A percentile compares a stretch with the other conserved stretches of the same genome.
Conservation (phyloP, 2,329 filamentous ascomycete genomes). For the Aspergillus pseudoviridinutans region DNA sequence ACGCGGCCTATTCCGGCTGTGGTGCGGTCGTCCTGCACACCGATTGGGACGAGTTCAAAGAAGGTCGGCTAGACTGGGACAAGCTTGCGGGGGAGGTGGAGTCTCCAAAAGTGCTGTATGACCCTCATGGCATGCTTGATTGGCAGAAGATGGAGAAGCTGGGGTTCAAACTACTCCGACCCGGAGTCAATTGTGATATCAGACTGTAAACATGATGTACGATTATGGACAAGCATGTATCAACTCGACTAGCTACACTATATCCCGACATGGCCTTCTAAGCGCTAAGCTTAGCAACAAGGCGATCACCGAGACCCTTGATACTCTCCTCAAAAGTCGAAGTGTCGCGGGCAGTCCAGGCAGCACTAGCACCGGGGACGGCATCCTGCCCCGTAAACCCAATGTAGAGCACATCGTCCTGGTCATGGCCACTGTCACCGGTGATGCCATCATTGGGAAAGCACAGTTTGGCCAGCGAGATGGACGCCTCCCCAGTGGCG, state of each 20-base stretch:
- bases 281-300: conserved; percentile 37
- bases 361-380: conserved; percentile 53
- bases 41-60: conserved; percentile 5
- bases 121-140: conserved; percentile 7
- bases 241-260: neutral
- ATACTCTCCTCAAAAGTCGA: conserved; percentile 47
- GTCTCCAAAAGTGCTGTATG: conserved; percentile 6
- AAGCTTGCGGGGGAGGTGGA: conserved; percentile 7
- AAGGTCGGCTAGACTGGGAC: conserved; percentile 8
- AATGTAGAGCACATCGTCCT: conserved; percentile 59
- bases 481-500: conserved; percentile 54
- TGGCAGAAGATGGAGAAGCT: conserved; percentile 11
- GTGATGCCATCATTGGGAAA: conserved; percentile 50
- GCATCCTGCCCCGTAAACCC: conserved; percentile 57
- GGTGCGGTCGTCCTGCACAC: conserved; percentile 9
- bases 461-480: conserved; percentile 56
- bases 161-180: conserved; percentile 12
- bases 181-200: neutral
- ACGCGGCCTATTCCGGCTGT: conserved; percentile 9
- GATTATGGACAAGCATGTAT: neutral
- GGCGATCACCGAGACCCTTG: conserved; percentile 46
- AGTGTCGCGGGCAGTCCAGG: conserved; percentile 48
- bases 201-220: neutral
- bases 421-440: conserved; percentile 54
- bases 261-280: neutral